A percentile compares a stretch with the other conserved stretches of the same genome.
Conservation (phyloP, 495 filamentous ascomycete species). For the Neurospora tetraspora region DNA sequence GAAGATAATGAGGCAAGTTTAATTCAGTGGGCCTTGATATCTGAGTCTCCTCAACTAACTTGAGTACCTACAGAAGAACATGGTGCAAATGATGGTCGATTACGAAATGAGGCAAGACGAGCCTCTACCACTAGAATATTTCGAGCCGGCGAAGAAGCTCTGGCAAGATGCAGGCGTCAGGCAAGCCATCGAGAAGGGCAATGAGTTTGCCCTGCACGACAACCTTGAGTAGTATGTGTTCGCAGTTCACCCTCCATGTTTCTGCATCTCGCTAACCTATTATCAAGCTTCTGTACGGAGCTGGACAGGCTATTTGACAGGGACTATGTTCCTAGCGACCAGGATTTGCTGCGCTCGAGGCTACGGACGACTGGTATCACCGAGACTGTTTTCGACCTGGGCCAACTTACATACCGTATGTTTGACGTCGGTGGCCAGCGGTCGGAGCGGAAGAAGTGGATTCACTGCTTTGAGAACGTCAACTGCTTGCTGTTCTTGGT, state of each 20-base stretch:
- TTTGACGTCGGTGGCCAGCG: conserved; percentile 97
- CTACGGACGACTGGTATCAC: conserved; percentile 94
- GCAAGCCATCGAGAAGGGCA: conserved; percentile 75
- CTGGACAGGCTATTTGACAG: conserved; percentile 81
- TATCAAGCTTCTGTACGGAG: conserved; percentile 73
- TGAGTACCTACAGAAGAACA: conserved; percentile 33
- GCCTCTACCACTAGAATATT: conserved; percentile 56
- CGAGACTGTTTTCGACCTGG: conserved; percentile 91
- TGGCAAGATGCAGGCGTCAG: conserved; percentile 82
- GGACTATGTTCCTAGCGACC: conserved; percentile 88
- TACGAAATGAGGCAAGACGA: conserved; percentile 71
- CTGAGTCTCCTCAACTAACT: neutral
- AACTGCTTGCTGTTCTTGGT: conserved; percentile 90
- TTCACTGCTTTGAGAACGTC: conserved; percentile 98
- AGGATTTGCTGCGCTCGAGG: conserved; percentile 88
- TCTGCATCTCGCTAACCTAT: neutral
- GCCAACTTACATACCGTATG: conserved; percentile 94
- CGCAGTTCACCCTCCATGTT: neutral
- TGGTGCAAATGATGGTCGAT: conserved; percentile 46
- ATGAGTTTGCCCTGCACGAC: conserved; percentile 94
- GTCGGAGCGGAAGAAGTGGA: conserved; percentile 99
- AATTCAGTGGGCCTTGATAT: neutral
- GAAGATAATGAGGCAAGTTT: conserved; percentile 64
- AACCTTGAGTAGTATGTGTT: conserved; percentile 80
- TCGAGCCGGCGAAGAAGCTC: conserved; percentile 69